These are phyloP conservation scores for Selaginella tamariscina DNA, from an alignment of 75 land plant species.

Conservation along the genomic window DNA sequence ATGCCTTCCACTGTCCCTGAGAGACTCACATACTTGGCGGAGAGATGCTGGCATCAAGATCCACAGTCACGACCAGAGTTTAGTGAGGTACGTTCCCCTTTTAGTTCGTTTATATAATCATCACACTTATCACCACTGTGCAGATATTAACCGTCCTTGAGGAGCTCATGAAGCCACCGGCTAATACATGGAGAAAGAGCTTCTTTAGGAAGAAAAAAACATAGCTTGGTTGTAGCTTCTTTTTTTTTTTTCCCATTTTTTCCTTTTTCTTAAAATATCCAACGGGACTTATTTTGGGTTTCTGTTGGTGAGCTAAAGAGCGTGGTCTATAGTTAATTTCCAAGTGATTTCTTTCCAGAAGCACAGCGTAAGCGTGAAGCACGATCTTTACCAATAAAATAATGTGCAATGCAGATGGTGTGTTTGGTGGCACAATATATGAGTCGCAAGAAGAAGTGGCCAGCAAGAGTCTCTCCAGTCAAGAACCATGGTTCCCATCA, in stretches of 20 bases:
- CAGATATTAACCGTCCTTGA: slow-evolving; percentile 1
- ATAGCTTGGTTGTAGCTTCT: too few relatives aligned
- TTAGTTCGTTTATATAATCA: not conserved
- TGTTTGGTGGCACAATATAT: not conserved
- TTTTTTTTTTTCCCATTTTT: too few relatives aligned
- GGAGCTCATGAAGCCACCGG: slow-evolving; percentile 5
- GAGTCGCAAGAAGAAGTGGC: not conserved
- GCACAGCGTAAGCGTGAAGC: not conserved
- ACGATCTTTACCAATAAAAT: not conserved
- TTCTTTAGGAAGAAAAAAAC: slow-evolving; percentile 7
- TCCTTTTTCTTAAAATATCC: too few relatives aligned
- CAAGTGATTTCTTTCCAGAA: not conserved
- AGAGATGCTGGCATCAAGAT: slow-evolving; percentile 11
- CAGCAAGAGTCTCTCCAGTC: not conserved
- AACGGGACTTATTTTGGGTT: not conserved
- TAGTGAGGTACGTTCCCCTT: slow-evolving; percentile 4
- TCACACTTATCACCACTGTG: not conserved
- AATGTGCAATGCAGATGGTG: not conserved
- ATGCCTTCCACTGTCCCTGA: slow-evolving; percentile 8
- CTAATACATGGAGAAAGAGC: slow-evolving; percentile 6
- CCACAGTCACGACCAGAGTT: slow-evolving; percentile 10
- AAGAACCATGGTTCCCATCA: not conserved
- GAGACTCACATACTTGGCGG: not conserved
- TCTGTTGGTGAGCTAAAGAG: not conserved
- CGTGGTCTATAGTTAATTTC: not conserved